Conservation (phyloP, 306 rosid genomes). For the Begonia fuchsioides region DNA sequence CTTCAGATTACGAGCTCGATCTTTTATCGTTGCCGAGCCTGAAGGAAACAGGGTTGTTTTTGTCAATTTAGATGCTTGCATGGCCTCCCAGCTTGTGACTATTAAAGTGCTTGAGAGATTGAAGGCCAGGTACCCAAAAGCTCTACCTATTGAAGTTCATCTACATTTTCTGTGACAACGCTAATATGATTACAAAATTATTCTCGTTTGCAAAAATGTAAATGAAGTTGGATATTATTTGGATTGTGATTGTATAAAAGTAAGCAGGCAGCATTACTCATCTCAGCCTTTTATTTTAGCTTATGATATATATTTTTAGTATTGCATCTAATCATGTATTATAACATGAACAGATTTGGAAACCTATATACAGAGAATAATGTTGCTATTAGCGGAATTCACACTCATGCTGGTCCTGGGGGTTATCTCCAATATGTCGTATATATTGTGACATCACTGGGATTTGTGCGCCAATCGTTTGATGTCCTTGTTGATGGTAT, state of each 20-base stretch:
- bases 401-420: slow-evolving; percentile 97
- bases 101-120: slow-evolving; percentile 69
- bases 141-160: too few species aligned
- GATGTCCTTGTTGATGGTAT: slow-evolving; percentile 85
- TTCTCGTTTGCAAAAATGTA: too few species aligned
- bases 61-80: slow-evolving; percentile 92
- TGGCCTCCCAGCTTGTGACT: slow-evolving; percentile 76
- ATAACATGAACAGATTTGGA: slow-evolving; percentile 40
- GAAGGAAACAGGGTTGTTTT: slow-evolving; percentile 62
- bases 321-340: too few species aligned
- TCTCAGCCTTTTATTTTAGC: too few species aligned
- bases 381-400: slow-evolving; percentile 91
- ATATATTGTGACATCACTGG: slow-evolving; percentile 75
- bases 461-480: slow-evolving; percentile 86
- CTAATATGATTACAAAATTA: too few species aligned
- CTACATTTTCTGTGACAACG: too few species aligned
- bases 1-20: slow-evolving; percentile 67
- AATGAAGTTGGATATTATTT: too few species aligned
- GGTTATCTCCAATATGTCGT: slow-evolving; percentile 86
- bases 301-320: too few species aligned
- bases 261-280: too few species aligned
- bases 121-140: slow-evolving; percentile 31
- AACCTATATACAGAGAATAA: slow-evolving; percentile 73
- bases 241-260: too few species aligned
- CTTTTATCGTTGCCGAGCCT: slow-evolving; percentile 63